phyloP scores from a whole-genome alignment of 2,329 filamentous ascomycete genomes.

The Aureobasidium uvarum region DNA sequence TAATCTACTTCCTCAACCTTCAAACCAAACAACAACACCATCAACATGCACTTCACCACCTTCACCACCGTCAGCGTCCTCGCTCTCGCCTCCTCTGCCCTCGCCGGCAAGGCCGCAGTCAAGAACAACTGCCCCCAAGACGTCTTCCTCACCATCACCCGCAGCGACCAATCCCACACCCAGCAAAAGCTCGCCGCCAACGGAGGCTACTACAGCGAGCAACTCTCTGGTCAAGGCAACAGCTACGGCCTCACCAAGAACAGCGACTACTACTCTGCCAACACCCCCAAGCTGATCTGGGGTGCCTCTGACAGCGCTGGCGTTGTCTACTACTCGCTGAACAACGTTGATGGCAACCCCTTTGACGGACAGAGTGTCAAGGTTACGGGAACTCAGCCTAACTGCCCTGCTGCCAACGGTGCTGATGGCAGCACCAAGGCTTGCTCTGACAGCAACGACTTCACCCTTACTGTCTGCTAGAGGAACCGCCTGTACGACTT shows the following conservation, averaged over 20 bases:
- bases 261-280: constrained; percentile 32
- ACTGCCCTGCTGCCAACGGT: constrained; percentile 12
- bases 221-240: constrained; percentile 35
- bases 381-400: constrained; percentile 25
- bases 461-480: constrained; percentile 27
- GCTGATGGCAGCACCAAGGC: constrained; percentile 23
- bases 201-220: constrained; percentile 31
- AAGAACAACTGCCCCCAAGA: constrained; percentile 34
- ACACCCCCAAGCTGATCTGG: constrained; percentile 35
- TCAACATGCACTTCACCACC: constrained; percentile 32
- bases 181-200: constrained; percentile 30
- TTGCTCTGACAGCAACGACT: constrained; percentile 24
- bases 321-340: constrained; percentile 36
- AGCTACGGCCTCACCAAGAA: constrained; percentile 35
- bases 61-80: constrained; percentile 28
- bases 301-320: constrained; percentile 31
- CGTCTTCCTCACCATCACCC: constrained; percentile 35
- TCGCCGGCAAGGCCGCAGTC: constrained; percentile 31
- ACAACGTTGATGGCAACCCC: constrained; percentile 34
- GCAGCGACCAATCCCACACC: constrained; percentile 29
- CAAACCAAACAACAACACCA: not conserved
- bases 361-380: constrained; percentile 32
- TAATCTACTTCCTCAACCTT: constrained; percentile 10
- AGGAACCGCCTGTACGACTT: not conserved
- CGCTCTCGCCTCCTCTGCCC: constrained; percentile 28